Base-by-base conservation (phyloP, 2,329 filamentous ascomycete species). In the Parafenestella ontariensis region DNA sequence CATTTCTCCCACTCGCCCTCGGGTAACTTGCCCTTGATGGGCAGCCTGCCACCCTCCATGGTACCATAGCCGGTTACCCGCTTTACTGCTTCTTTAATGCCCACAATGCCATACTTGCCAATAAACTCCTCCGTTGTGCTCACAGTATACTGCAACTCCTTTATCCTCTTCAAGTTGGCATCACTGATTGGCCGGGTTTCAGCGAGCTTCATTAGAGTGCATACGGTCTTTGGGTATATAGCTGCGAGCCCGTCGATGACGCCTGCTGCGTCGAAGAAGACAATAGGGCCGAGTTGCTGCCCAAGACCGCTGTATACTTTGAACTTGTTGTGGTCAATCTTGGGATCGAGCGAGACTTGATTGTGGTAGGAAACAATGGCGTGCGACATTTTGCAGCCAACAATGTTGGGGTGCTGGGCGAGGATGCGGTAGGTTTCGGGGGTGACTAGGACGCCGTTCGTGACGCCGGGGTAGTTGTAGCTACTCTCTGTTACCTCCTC, bases 361-460 rank as follows among this genome's bases (percentile, higher is more conserved):
- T 83, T 79, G 68, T 88, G 86, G 62, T 83, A 80, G n/a, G 85
- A 87, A 42, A 89, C 80, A 68, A 88, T 85, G 46, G 85, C 86
- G 70, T 89, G 87, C 0, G 86, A 89, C 62, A 89, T 83, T 76
- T 89, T 89, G 76, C 85, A 87, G 46, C 87, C 87, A 3, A 89
- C 86, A 53, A 89, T 88, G 66, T 89, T 89, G 26, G 84, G 81
- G 69, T 89, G 87, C 49, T 81, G 76, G 6, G 87, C 80, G 23
- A 89, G 83, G 62, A 77, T 75, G 64, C 78, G 84, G 66, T 85
- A 87, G 0, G 85, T 86, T 8, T 82, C 78, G 1, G 86, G 83
- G 0, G 81, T 76, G 54, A 89, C 79, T 62, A 81, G 80, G 64
- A 89, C 78, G 64, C 85, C 84, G 77, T 89, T 89, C 9, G 86